Base-by-base conservation (phyloP, 768 basidiomycete genomes). In the Lactarius psammicola region DNA sequence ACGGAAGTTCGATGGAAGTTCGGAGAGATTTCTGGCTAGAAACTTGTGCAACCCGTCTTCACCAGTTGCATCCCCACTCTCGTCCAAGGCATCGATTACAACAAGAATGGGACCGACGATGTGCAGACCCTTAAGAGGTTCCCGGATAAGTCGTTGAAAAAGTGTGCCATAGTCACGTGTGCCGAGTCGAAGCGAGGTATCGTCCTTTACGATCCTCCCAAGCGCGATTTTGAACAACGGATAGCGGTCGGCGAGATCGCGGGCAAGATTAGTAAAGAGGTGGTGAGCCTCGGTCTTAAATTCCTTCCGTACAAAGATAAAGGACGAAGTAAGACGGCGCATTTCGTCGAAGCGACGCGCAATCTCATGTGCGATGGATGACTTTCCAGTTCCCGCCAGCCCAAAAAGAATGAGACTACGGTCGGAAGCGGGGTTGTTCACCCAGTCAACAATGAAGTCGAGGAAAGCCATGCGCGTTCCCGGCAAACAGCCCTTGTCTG, bases 51-150 rank as follows among this genome's bases (percentile, higher is more conserved):
- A 30, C 2, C 57, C 38, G 23, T 17, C 11, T 13, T 26, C 13
- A 15, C 36, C 57, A 23, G 23, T 42, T 40, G 36, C 36, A 4
- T 55, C 54, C 10, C 54, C 54, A 6, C 53, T 54, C 26, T 54
- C 53, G 26, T 54, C 53, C 53, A 54, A 54, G 53, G 53, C 53
- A 28, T 55, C 54, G 8, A 55, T 55, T 28, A 55, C 30, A 6
- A 55, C 17, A 20, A 55, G 31, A 20, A 49, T 49, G 11, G 46
- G 46, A 11, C n/a, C 46, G 18, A 23, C 46, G n/a, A 49, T 23
- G n/a, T 4, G 10, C 17, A 33, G 17, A 33, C n/a, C 30, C 30
- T 7, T 30, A 31, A 55, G 54, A 20, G 54, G 54, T 55, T 55
- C 31, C 54, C 3, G 28, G 15, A 55, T 28, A 9, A 55, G 54